phyloP scores from a whole-genome alignment of 345 rosid species.

The Citrus australasica region DNA sequence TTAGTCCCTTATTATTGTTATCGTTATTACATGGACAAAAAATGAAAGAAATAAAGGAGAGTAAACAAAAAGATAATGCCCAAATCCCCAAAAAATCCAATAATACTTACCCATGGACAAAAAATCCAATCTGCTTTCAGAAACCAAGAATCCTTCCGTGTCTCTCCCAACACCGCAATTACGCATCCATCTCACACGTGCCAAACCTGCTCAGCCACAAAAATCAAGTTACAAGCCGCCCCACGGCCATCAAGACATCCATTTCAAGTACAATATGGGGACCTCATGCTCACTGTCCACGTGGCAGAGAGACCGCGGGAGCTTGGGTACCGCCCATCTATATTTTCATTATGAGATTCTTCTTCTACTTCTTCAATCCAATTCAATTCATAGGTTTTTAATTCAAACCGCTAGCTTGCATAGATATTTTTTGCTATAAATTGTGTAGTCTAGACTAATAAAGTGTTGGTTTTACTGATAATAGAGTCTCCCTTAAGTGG shows the following conservation, averaged over 20 bases:
- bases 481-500: no score
- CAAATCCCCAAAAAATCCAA: not conserved
- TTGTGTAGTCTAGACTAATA: not conserved
- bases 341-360: no score
- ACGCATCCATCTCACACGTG: slow-evolving; percentile 30
- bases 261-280: not conserved
- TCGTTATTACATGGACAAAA: not conserved
- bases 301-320: no score
- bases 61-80: not conserved
- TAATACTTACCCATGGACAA: slow-evolving; percentile 29
- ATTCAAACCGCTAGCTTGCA: no score
- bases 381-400: no score
- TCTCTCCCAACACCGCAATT: slow-evolving; percentile 64
- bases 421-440: not conserved
- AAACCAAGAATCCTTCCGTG: slow-evolving; percentile 59
- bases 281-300: not conserved
- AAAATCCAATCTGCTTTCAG: slow-evolving; percentile 72
- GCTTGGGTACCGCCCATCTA: no score
- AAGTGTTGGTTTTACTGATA: no score
- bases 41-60: not conserved
- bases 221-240: slow-evolving; percentile 34
- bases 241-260: not conserved
- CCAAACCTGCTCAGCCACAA: slow-evolving; percentile 16
- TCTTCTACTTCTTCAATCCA: no score
- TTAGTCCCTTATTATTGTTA: not conserved